These are phyloP conservation scores for Aspergillus ochraceoroseus DNA, from an alignment of 2,329 filamentous ascomycete genomes.

Conservation along the genomic window DNA sequence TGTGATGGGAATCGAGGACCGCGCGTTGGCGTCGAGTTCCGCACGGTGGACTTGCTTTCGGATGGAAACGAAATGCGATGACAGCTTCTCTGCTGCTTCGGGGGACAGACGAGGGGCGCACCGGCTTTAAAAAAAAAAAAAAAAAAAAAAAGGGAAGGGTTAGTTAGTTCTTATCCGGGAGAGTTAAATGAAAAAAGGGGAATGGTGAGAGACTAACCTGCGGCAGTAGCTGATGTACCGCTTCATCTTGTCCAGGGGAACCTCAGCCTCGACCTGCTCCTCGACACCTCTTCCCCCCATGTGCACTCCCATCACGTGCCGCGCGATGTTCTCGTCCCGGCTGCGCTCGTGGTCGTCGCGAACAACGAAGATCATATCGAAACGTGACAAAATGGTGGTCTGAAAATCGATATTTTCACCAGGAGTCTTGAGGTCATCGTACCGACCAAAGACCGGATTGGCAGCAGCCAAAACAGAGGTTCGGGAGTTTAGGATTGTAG, in stretches of 20 bases:
- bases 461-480: conserved; percentile 93
- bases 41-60: conserved; percentile 87
- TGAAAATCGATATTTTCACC: conserved; percentile 99
- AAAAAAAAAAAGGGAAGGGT: too few relatives aligned
- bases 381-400: conserved; percentile 94
- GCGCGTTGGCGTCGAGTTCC: conserved; percentile 81
- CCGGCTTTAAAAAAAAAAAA: too few relatives aligned
- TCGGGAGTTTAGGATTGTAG: conserved; percentile 91
- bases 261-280: conserved; percentile 78
- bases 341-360: conserved; percentile 86
- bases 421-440: conserved; percentile 95
- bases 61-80: conserved; percentile 95
- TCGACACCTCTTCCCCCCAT: conserved; percentile 83
- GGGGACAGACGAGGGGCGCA: conserved; percentile 87
- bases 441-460: conserved; percentile 95
- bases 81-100: conserved; percentile 91
- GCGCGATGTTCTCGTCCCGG: conserved; percentile 88
- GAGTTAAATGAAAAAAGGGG: too few relatives aligned
- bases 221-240: conserved; percentile 97
- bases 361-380: conserved; percentile 99
- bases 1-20: conserved; percentile 93
- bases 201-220: conserved; percentile 57
- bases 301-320: conserved; percentile 95
- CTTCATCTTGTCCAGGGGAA: conserved; percentile 94
- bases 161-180: too few relatives aligned